Conservation (phyloP, 2,329 filamentous ascomycete genomes). For the Colletotrichum orchidophilum region DNA sequence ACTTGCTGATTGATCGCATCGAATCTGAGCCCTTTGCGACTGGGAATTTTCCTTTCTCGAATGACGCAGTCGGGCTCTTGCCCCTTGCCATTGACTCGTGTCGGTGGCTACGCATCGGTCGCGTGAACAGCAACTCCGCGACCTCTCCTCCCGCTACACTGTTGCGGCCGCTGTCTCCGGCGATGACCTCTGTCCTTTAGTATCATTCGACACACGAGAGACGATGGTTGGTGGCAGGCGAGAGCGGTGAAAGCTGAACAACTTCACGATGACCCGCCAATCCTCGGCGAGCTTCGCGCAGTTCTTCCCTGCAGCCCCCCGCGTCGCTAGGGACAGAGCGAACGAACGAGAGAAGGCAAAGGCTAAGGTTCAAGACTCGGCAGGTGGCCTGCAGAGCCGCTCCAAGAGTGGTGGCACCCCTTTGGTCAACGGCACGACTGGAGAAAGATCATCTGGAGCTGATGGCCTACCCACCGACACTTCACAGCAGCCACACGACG, state of each 20-base stretch:
- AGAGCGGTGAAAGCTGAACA: conserved; percentile 60
- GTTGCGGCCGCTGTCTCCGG: conserved; percentile 8
- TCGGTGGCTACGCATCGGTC: conserved; percentile 42
- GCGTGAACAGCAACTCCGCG: conserved; percentile 49
- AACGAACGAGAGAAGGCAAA: conserved; percentile 71
- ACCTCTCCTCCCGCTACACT: conserved; percentile 32
- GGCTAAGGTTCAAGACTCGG: conserved; percentile 51
- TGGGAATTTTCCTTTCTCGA: conserved; percentile 12
- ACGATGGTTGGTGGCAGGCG: conserved; percentile 66
- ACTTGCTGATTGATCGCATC: conserved; percentile 16
- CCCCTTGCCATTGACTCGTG: conserved; percentile 19
- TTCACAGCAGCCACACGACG: conserved; percentile 56
- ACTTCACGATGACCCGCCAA: conserved; percentile 79
- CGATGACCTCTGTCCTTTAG: conserved; percentile 21
- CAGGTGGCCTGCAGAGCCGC: conserved; percentile 36
- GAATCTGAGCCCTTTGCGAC: conserved; percentile 13
- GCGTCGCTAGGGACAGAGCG: conserved; percentile 67
- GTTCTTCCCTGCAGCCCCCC: conserved; percentile 84
- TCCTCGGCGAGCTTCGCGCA: conserved; percentile 81
- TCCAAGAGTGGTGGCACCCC: conserved; percentile 39
- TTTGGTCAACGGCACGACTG: conserved; percentile 31
- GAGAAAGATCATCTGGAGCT: conserved; percentile 13
- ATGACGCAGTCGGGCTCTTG: conserved; percentile 27
- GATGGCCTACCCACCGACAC: conserved; percentile 43
- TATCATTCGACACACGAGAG: conserved; percentile 48